Evolutionary conservation across 768 basidiomycete genomes (phyloP), one percentile per base, ranked within the genome.

Genomic region (Rhodotorula kratochvilovae): DNA sequence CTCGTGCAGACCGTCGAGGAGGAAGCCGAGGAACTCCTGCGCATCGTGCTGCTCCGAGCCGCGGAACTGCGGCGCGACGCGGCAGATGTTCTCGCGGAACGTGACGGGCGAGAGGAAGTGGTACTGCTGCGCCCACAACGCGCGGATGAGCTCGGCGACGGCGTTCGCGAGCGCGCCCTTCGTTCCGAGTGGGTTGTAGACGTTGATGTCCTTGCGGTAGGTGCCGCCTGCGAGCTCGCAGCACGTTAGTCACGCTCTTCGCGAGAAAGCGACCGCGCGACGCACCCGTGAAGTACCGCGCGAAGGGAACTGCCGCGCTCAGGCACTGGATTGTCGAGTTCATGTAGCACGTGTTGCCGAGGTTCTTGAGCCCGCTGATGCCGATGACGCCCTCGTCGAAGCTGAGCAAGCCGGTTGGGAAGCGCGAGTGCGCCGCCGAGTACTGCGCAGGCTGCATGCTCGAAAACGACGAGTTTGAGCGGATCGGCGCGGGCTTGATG

Each of bases 321-420:
- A 99, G 83, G 80, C 96, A 99, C 81, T 99, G 96, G 25, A 99
- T 86, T 12, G 92, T 93, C 42, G 96, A 91, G 80, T 98, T 98
- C 92, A 98, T 98, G 79, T 98, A 99, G 80, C 96, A 99, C 15
- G 96, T 99, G 80, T 97, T 98, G 27, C 90, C 89, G 70, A 98
- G 79, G 79, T 99, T 99, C 85, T 94, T 94, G 79, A 99, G 80
- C 7, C 95, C 95, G 0, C 88, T 78, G 54, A 78, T 31, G 11
- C 78, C 78, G 45, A 78, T 72, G 25, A 68, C 45, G 35, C 67
- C 72, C 65, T 78, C 76, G 25, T 68, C 67, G 50, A 75, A 75
- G 53, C 50, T 67, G 3, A 59, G 39, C 48, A 68, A 36, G 36
- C 46, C 58, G 23, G 60, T 62, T 6, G 70, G 66, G 67, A 71